These are phyloP conservation scores for Salix dunnii DNA, from an alignment of 345 rosid genomes.

Conservation along the genomic window DNA sequence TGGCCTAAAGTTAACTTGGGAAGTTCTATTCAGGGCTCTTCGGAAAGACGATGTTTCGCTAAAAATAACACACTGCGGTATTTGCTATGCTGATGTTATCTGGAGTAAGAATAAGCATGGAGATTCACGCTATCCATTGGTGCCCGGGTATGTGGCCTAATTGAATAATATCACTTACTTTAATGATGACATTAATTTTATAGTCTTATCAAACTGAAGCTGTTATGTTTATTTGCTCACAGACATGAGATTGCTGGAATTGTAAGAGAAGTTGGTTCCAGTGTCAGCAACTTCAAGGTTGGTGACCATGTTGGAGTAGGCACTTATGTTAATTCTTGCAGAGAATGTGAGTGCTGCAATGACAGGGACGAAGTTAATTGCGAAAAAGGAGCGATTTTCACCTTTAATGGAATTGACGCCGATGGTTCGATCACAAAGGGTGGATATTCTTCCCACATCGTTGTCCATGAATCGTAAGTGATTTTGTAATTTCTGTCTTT, in stretches of 20 bases:
- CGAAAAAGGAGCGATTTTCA: slow-evolving; percentile 45
- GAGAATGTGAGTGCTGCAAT: slow-evolving; percentile 68
- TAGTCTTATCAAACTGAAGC: slow-evolving; percentile 11
- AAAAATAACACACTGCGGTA: slow-evolving; percentile 80
- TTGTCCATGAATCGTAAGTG: slow-evolving; percentile 68
- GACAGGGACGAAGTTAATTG: slow-evolving; percentile 53
- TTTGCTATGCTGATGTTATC: slow-evolving; percentile 80
- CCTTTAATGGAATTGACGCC: slow-evolving; percentile 63
- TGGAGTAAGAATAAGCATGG: slow-evolving; percentile 66
- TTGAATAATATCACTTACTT: neutral
- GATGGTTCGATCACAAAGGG: slow-evolving; percentile 84
- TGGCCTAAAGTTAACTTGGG: neutral
- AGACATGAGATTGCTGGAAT: slow-evolving; percentile 90
- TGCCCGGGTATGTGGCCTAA: slow-evolving; percentile 68
- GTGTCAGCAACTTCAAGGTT: slow-evolving; percentile 54
- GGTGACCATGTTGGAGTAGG: slow-evolving; percentile 94
- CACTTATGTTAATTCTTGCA: slow-evolving; percentile 78
- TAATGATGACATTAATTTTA: too few species aligned
- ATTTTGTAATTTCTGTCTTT: neutral
- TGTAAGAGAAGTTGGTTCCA: slow-evolving; percentile 73
- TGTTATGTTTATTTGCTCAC: slow-evolving; percentile 3
- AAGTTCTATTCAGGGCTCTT: slow-evolving; percentile 43
- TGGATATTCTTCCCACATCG: slow-evolving; percentile 73
- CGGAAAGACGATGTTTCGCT: slow-evolving; percentile 64
- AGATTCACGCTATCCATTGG: slow-evolving; percentile 71